Evolutionary conservation across 2,329 filamentous ascomycete species (phyloP), one percentile per base, ranked within the genome.

Genomic region (Pseudofabraea citricarpa): DNA sequence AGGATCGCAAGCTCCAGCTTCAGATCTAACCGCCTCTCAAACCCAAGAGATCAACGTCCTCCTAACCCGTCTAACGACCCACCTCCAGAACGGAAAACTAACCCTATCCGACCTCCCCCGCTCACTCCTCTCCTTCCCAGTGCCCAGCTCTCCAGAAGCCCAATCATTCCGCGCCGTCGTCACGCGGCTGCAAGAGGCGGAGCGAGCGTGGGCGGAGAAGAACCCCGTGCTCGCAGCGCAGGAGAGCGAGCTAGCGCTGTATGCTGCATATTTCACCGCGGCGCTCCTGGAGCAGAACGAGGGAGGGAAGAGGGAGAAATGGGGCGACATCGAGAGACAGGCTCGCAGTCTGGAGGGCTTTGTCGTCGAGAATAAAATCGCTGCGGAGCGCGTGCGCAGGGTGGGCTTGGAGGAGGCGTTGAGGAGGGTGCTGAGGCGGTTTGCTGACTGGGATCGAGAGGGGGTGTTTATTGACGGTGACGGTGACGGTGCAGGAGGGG

Each of bases 291-390:
- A 49, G 19, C 22, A 24, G 15, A 46, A 47, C 43, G 51, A 49
- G 20, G 52, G 48, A 22, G 46, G 44, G 24, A 45, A 27, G 22
- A 40, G 38, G 44, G 53, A 50, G 22, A 46, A 47, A 15, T 31
- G 27, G 44, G 46, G 48, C 38, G 55, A 23, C 22, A 51, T 47
- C 42, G 44, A 38, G 23, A 46, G 49, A 40, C 40, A 48, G 38
- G 33, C 36, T n/a, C 43, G 45, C 16, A 44, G 27, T 31, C 13
- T 12, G 27, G 16, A 31, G 27, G 5, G 3, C n/a, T n/a, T n/a
- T n/a, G n/a, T n/a, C n/a, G n/a, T n/a, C n/a, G n/a, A n/a, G n/a
- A n/a, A n/a, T n/a, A n/a, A n/a, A n/a, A n/a, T n/a, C n/a, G n/a
- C n/a, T n/a, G 27, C 13, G 27, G 6, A n/a, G 27, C 27, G 27